Base-by-base conservation (phyloP, 192 early-diverging fungal genomes). In the Radiomyces spectabilis region DNA sequence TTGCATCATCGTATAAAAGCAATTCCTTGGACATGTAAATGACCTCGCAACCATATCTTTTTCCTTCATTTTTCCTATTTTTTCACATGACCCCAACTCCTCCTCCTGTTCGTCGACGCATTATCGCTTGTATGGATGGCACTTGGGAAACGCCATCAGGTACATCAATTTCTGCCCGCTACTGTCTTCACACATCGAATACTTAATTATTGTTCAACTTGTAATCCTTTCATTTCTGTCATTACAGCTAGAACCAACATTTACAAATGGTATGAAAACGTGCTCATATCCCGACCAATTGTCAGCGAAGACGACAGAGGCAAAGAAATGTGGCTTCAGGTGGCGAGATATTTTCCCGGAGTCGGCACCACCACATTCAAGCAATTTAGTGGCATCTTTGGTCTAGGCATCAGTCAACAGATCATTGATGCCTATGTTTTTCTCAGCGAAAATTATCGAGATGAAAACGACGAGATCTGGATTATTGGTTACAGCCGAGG, bases 401-500 rank as follows among this genome's bases (percentile, higher is more conserved):
- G 57, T 0, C 7, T 41, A 4, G 57, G 57, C 9, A 51, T 59
- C 19, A 43, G 31, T 25, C 37, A 32, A 1, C 57, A 59, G 18
- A 59, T 59, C 13, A 33, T 51, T 12, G 18, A 39, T 27, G 57
- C 57, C 2, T 59, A 59, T 40, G 9, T 24, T 31, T 59, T 41
- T 30, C 6, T 59, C 15, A 40, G 30, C 18, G 19, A 21, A 7
- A 21, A 31, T 24, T 31, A 43, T 29, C 15, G 32, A 33, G 29
- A 59, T 25, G 29, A 59, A 50, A 42, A 51, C 0, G 57, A 59
- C 27, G 49, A 59, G 13, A 27, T 59, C 18, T 59, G 49, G 49
- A 22, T 51, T 5, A 38, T 59, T 59, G 57, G 57, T 1, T 59
- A 43, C 39, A 59, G 57, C 13, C 27, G 57, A 43, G 57, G 57